A percentile compares a stretch with the other conserved stretches of the same genome.
Conservation (phyloP, 2,329 filamentous ascomycete genomes). For the Teratosphaeria zuluensis region DNA sequence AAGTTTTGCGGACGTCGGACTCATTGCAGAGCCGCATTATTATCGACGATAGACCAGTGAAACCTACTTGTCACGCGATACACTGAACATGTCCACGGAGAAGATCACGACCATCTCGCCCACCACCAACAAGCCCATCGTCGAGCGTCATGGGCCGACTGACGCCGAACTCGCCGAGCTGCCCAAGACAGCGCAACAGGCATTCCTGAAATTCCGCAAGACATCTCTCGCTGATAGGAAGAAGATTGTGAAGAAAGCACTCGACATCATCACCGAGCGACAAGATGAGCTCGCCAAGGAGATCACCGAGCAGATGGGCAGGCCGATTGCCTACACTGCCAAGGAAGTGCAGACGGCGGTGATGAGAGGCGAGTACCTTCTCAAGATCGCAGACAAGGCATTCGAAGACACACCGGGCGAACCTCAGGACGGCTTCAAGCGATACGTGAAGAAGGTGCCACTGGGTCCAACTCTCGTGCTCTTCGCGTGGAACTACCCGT, state of each 20-base stretch:
- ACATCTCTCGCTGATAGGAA: conserved; percentile 68
- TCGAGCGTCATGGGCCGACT: conserved; percentile 68
- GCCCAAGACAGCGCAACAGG: conserved; percentile 60
- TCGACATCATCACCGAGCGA: conserved; percentile 59
- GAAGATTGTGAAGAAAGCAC: conserved; percentile 68
- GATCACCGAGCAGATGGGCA: conserved; percentile 88
- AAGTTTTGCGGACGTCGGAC: background rate
- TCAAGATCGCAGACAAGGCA: conserved; percentile 71
- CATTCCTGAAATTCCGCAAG: conserved; percentile 67
- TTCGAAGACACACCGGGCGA: conserved; percentile 76
- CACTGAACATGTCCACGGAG: conserved; percentile 42
- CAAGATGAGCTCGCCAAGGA: conserved; percentile 76
- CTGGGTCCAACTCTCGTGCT: conserved; percentile 81
- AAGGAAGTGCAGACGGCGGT: conserved; percentile 80
- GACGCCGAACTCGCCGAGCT: conserved; percentile 59
- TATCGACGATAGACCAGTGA: background rate
- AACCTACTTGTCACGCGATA: background rate
- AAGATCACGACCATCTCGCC: conserved; percentile 75
- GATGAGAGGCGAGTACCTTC: conserved; percentile 73
- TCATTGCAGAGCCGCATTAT: background rate
- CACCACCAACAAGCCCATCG: conserved; percentile 72
- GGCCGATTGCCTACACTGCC: conserved; percentile 77
- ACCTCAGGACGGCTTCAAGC: conserved; percentile 75
- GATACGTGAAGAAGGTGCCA: conserved; percentile 80
- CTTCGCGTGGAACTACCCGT: conserved; percentile 97